Percentiles rank a stretch among this genome's conserved stretches.
These are phyloP conservation scores for Cryptococcus jaspeensis DNA, from an alignment of 1,284 basidiomycete species.

Conservation along the genomic window DNA sequence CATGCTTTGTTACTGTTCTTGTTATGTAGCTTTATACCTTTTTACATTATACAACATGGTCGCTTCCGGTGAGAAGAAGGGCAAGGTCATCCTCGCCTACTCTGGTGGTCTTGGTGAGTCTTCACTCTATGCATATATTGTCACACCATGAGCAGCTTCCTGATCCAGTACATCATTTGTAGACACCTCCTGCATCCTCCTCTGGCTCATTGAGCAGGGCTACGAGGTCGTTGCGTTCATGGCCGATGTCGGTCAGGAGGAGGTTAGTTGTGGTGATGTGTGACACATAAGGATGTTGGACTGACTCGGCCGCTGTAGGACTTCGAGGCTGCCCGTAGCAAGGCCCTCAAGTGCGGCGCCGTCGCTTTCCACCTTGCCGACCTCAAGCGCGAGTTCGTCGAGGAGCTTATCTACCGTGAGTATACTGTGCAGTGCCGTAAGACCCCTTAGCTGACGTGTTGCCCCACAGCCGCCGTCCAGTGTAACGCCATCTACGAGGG, in stretches of 20 bases:
- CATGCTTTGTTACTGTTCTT: conserved; percentile 13
- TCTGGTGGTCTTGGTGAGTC: conserved; percentile 92
- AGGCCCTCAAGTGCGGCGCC: conserved; percentile 89
- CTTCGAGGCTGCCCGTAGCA: conserved; percentile 87
- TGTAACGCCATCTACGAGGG: conserved; percentile 99
- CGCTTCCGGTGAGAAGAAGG: conserved; percentile 45
- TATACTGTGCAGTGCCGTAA: conserved; percentile 3
- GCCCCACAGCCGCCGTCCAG: conserved; percentile 75
- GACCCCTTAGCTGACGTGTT: neutral
- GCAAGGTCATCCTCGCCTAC: conserved; percentile 66
- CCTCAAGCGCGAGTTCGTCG: conserved; percentile 91
- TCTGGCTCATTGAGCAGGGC: conserved; percentile 95
- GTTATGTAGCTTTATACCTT: conserved; percentile 15
- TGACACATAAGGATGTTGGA: neutral
- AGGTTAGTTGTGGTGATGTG: conserved; percentile 63
- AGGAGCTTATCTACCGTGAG: conserved; percentile 85
- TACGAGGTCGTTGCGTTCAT: conserved; percentile 98
- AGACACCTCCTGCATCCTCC: conserved; percentile 96
- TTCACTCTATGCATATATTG: conserved; percentile 4
- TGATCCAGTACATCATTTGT: conserved; percentile 7
- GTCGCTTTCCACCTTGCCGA: conserved; percentile 96
- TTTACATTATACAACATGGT: conserved; percentile 20
- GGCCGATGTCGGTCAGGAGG: conserved; percentile 98
- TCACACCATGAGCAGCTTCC: conserved; percentile 12
- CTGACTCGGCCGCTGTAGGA: conserved; percentile 59